A percentile compares a stretch with the other conserved stretches of the same genome.
Evolutionary conservation across 441 rosid genomes (phyloP).

Genomic region (Adansonia grandidieri): DNA sequence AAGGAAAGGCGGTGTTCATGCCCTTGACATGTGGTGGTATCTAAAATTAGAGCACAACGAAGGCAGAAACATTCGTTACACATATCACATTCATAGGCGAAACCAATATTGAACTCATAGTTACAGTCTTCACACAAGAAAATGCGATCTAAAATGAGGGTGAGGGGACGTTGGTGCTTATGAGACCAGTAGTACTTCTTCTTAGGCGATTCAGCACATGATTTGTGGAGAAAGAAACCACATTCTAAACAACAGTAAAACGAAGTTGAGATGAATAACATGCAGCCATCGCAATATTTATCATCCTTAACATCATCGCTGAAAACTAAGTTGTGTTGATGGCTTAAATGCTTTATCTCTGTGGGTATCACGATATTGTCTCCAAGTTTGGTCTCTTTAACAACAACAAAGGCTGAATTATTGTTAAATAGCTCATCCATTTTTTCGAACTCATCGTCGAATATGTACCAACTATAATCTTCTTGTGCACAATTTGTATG

Average conservation of each 20-base stretch:
- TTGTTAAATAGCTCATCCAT: background rate
- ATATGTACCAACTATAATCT: background rate
- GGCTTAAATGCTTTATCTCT: background rate
- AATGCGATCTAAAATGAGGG: background rate
- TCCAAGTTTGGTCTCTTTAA: background rate
- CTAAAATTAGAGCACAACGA: conserved; percentile 17
- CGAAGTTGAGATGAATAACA: background rate
- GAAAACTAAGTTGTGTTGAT: background rate
- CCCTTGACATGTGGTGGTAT: background rate
- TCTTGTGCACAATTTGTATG: conserved; percentile 23
- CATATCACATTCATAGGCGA: background rate
- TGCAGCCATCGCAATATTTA: background rate
- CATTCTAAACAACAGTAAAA: background rate
- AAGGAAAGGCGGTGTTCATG: background rate
- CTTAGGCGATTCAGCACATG: background rate
- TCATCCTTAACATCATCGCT: background rate
- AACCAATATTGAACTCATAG: conserved; percentile 6
- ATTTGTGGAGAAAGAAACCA: background rate
- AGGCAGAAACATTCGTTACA: background rate
- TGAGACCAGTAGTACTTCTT: background rate
- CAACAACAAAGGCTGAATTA: background rate
- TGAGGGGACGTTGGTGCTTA: background rate
- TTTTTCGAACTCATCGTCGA: background rate
- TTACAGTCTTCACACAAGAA: background rate
- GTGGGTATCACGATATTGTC: background rate